Conservation (phyloP, 331 rosid genomes). For the Pyracantha coccinea region DNA sequence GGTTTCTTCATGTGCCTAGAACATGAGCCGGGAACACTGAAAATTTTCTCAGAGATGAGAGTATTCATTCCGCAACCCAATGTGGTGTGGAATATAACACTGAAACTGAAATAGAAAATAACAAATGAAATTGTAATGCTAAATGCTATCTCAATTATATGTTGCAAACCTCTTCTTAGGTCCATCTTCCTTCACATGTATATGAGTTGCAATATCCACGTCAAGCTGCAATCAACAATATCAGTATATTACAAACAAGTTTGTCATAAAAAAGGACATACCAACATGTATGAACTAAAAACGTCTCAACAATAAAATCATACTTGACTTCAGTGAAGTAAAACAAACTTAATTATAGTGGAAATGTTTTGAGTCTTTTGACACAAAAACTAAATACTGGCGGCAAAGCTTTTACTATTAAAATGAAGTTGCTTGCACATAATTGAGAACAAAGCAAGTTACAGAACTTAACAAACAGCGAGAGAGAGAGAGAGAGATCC, state of each 20-base stretch:
- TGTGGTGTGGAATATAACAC: background rate
- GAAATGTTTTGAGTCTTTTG: background rate
- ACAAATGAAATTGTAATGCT: background rate
- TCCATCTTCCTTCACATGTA: slow-evolving; percentile 83
- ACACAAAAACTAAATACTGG: background rate
- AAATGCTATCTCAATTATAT: slow-evolving; percentile 8
- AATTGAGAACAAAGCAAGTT: background rate
- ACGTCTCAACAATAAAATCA: background rate
- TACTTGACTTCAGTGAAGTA: background rate
- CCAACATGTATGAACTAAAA: background rate
- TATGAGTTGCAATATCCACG: slow-evolving; percentile 67
- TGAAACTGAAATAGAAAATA: background rate
- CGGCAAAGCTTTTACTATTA: background rate
- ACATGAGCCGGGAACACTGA: too few relatives aligned
- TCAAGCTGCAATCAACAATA: slow-evolving; percentile 42
- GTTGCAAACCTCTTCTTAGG: slow-evolving; percentile 81
- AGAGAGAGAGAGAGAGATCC: too few relatives aligned
- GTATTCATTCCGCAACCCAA: background rate
- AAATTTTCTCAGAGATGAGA: background rate
- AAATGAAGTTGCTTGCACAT: background rate
- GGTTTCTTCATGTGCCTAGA: too few relatives aligned
- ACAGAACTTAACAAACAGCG: background rate
- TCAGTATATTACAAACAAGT: slow-evolving; percentile 9
- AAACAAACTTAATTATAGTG: background rate
- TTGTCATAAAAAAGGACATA: background rate